Percentiles rank a stretch among this genome's conserved stretches.
Conservation (phyloP, 371 early-diverging fungal species). For the Mortierella sp. region DNA sequence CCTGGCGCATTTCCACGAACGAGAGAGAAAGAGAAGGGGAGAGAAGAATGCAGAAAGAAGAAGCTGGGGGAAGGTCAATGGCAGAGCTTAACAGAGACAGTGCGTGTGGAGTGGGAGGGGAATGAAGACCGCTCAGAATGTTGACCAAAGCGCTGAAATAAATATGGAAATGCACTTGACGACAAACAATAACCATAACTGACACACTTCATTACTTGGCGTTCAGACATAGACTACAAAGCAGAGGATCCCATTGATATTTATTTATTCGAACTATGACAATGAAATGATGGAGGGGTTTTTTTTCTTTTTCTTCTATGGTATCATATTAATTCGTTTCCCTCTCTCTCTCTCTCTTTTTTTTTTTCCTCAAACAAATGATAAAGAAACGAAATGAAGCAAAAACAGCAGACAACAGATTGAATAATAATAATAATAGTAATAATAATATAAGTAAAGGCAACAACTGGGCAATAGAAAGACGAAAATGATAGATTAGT, state of each 20-base stretch:
- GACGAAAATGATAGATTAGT: background rate
- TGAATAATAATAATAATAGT: background rate
- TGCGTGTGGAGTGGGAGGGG: too few relatives aligned
- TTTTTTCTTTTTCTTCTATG: background rate
- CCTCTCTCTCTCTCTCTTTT: background rate
- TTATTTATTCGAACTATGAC: background rate
- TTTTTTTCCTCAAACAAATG: background rate
- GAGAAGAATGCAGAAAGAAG: background rate
- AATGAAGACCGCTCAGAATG: too few relatives aligned
- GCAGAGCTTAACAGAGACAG: too few relatives aligned
- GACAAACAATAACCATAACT: too few relatives aligned
- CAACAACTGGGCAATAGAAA: too few relatives aligned
- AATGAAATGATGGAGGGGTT: background rate
- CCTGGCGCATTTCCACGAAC: background rate
- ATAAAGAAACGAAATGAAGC: background rate
- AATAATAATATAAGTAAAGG: background rate
- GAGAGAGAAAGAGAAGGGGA: background rate
- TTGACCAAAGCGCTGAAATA: too few relatives aligned
- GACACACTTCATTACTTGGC: too few relatives aligned
- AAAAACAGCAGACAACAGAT: background rate
- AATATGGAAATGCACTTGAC: too few relatives aligned
- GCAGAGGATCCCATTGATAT: background rate
- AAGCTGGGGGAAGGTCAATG: background rate
- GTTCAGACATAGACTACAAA: too few relatives aligned
- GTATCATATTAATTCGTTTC: background rate